Evolutionary conservation across 2,329 filamentous ascomycete species (phyloP), one percentile per base, ranked within the genome.

Genomic region (Fusarium nelsonii): DNA sequence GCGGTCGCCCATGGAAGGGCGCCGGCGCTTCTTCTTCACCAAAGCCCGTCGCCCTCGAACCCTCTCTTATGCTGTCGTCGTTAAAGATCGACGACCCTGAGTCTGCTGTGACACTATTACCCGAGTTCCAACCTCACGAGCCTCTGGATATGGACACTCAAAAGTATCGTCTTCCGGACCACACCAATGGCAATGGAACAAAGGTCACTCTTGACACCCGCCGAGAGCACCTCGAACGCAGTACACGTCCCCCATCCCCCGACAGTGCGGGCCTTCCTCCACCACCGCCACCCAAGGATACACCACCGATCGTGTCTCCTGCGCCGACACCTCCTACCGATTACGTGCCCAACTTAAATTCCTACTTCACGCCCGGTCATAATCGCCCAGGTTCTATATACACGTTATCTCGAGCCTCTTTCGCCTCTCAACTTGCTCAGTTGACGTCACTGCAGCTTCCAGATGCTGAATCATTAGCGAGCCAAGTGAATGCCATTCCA

Each of bases 371-470:
- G 37, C 87, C 88, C 6, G 87, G 87, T 23, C 83, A 89, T 45
- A 88, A 87, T 60, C 87, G 94, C 14, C 86, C 94, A 5, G 92
- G 92, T 41, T 98, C 95, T 36, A 94, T 98, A 71, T 97, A 97
- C 80, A 97, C 96, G 3, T 87, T 99, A 61, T 97, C 94, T 3
- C 89, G 95, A 44, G 92, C 91, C 34, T 97, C 95, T 8, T 97
- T 99, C 78, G 92, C 93, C 68, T 97, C 92, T 74, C 96, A 98
- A 79, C 88, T 98, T 54, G 92, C 93, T 48, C 94, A 97, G 78
- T 85, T 99, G 68, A 98, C 94, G 0, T 94, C 94, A 18, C 90
- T 98, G 60, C 91, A 93, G 74, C 86, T 98, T 3, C 96, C 96
- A 2, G 91, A 97, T 78, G 92, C 95, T 53, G 90, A 91, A 43